Conservation (phyloP, 2,329 filamentous ascomycete species). For the Pseudonectria foliicola region DNA sequence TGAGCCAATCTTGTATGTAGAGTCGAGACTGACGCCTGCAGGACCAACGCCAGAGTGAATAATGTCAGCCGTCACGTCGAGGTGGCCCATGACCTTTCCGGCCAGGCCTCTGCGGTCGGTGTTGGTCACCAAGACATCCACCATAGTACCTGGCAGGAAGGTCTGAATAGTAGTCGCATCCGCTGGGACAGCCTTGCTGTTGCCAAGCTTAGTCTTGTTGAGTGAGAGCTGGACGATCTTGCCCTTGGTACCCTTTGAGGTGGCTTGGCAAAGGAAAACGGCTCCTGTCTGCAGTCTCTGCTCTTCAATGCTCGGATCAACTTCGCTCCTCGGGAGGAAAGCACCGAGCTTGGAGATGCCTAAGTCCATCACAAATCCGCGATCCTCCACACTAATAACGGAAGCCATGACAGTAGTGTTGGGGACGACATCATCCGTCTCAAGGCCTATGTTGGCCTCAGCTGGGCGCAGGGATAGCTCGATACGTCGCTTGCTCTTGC, state of each 20-base stretch:
- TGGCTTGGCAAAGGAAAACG: constrained; percentile 77
- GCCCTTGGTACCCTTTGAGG: constrained; percentile 65
- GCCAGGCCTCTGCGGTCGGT: constrained; percentile 66
- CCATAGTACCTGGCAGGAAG: constrained; percentile 86
- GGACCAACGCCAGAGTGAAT: constrained; percentile 78
- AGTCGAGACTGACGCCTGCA: constrained; percentile 61
- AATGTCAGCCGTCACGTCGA: constrained; percentile 85
- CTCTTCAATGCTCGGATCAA: constrained; percentile 59
- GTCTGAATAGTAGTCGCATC: constrained; percentile 82
- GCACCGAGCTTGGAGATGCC: constrained; percentile 68
- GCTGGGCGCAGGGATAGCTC: constrained; percentile 79
- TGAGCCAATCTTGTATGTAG: constrained; percentile 74
- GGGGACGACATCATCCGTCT: constrained; percentile 63
- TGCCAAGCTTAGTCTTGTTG: constrained; percentile 61
- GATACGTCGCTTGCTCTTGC: constrained; percentile 71
- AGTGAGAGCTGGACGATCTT: constrained; percentile 84
- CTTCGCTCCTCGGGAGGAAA: constrained; percentile 79
- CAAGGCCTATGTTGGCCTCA: constrained; percentile 69
- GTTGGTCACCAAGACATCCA: constrained; percentile 76
- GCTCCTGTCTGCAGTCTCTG: constrained; percentile 71
- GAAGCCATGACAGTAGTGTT: constrained; percentile 81
- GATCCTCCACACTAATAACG: constrained; percentile 88
- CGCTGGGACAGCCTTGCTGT: constrained; percentile 56
- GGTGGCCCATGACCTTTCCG: constrained; percentile 85
- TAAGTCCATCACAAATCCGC: constrained; percentile 89